Percentiles rank a stretch among this genome's conserved stretches.
These are phyloP conservation scores for Phoma sp. DNA, from an alignment of 2,329 filamentous ascomycete species.

Conservation along the genomic window DNA sequence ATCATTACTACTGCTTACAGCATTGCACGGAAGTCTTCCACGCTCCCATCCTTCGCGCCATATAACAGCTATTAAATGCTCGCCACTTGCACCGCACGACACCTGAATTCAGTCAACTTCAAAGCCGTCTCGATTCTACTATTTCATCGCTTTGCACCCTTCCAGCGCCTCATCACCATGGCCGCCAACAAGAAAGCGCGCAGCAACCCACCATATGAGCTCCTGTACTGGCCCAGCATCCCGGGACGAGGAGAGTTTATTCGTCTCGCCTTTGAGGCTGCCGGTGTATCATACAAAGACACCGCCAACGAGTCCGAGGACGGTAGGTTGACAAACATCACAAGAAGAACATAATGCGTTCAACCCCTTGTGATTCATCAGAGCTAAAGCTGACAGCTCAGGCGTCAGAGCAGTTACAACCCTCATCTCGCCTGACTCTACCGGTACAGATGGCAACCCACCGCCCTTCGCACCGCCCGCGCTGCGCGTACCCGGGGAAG, in stretches of 20 bases:
- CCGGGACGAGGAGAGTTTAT: slow-evolving; percentile 78
- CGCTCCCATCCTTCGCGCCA: neutral
- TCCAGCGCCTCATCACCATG: slow-evolving; percentile 20
- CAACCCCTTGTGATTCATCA: neutral
- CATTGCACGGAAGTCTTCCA: slow-evolving; percentile 5
- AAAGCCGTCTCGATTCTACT: neutral
- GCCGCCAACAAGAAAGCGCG: slow-evolving; percentile 33
- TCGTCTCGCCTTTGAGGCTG: slow-evolving; percentile 74
- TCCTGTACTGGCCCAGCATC: slow-evolving; percentile 74
- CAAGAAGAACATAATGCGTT: neutral
- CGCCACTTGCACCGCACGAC: neutral
- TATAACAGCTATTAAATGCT: neutral
- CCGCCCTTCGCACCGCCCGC: slow-evolving; percentile 71
- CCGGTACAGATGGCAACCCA: slow-evolving; percentile 61
- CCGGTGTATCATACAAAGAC: slow-evolving; percentile 69
- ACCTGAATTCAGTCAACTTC: neutral
- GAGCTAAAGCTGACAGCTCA: neutral
- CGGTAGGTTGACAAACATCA: slow-evolving; percentile 37
- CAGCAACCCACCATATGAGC: slow-evolving; percentile 60
- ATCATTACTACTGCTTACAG: slow-evolving; percentile 3
- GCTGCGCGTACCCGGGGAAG: slow-evolving; percentile 59
- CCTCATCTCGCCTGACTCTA: slow-evolving; percentile 53
- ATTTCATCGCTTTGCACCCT: neutral
- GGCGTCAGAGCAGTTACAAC: slow-evolving; percentile 58
- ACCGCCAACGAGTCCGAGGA: slow-evolving; percentile 57